Conservation (phyloP, 192 early-diverging fungal genomes). For the Coemansia sp. region DNA sequence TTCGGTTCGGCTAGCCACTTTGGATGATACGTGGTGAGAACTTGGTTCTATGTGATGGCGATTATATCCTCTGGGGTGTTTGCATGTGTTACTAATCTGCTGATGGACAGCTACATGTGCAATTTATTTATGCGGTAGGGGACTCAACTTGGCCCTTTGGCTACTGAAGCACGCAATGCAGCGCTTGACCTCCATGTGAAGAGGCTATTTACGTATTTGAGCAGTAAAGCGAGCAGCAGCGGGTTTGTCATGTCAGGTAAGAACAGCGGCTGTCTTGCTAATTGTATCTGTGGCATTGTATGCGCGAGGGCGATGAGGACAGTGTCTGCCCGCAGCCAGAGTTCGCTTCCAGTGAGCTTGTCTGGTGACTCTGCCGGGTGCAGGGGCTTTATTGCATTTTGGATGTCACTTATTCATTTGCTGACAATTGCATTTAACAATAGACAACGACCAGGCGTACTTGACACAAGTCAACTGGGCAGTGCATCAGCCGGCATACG, state of each 20-base stretch:
- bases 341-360: neutral
- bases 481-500: constrained; percentile 29
- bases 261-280: neutral
- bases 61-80: neutral
- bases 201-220: constrained; percentile 27
- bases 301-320: neutral
- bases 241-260: constrained; percentile 15
- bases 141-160: constrained; percentile 19
- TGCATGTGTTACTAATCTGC: neutral
- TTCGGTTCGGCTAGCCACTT: neutral
- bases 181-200: constrained; percentile 43
- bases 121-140: constrained; percentile 23
- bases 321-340: constrained; percentile 7
- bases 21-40: neutral
- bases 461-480: constrained; percentile 39
- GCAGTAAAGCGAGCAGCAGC: neutral
- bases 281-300: constrained; percentile 1
- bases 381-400: neutral
- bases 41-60: neutral
- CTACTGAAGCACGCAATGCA: constrained; percentile 22
- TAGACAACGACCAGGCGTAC: constrained; percentile 42
- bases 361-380: neutral
- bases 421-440: neutral
- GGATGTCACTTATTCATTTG: constrained; percentile 1
- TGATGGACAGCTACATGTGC: neutral